Base-by-base conservation (phyloP, 495 filamentous ascomycete genomes). In the Astrothelium macrocarpum region DNA sequence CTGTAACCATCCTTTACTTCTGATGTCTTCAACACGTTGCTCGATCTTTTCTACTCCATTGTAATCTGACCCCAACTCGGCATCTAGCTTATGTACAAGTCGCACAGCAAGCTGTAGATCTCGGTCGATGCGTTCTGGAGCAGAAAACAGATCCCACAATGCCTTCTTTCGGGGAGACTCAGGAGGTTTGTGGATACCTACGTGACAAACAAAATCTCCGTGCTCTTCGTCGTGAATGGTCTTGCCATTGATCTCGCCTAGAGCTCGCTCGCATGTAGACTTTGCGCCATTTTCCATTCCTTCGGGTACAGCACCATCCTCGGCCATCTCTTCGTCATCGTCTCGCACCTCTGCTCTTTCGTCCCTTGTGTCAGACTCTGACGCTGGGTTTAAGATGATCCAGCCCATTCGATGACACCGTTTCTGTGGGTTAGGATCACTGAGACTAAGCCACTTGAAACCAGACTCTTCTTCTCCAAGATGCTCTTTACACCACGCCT, bases 351-450 rank as follows among this genome's bases (percentile, higher is more conserved):
- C 83, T n/a, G 81, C 81, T 67, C 83, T 68, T n/a, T 84, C 83
- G 61, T 85, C 78, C 34, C 82, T 79, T 4, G 73, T 74, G 25
- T 75, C 70, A 14, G 79, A 78, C 43, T 95, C 90, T 1, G 85
- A 77, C 14, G 85, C 84, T 45, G 91, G 89, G 72, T 97, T 80
- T 9, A 99, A 79, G 82, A 97, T 95, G 63, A 99, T 91, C 92
- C 92, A 99, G 25, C 95, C 94, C 78, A 99, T 99, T 1, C 94
- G 87, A 71, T 99, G 94, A 69, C 89, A 99, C 66, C 95, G 89
- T 77, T 99, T 99, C 64, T 88, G 85, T 0, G 95, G 93, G 70
- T 97, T 99, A 0, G 94, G 94, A 71, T 99, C 94, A 71, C 91
- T 96, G 46, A 97, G 81, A 62, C 91, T 96, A 10, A 95, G 79